A percentile compares a stretch with the other conserved stretches of the same genome.
phyloP scores from a whole-genome alignment of 2,329 filamentous ascomycete genomes.

The Penicillium hordei region DNA sequence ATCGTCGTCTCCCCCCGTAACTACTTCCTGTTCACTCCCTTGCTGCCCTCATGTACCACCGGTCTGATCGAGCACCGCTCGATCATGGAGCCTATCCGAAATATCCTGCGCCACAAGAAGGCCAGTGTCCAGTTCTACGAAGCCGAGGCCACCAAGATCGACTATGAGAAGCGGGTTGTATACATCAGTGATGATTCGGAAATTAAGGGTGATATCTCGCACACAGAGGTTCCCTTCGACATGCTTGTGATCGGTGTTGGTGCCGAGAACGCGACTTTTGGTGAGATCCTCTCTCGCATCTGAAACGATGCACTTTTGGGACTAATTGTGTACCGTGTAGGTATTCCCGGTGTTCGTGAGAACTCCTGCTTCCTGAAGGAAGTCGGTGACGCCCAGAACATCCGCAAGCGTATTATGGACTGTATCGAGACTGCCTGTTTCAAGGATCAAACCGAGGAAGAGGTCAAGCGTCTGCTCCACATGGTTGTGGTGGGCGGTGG shows the following conservation, averaged over 20 bases:
- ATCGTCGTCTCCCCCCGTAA: constrained; percentile 96
- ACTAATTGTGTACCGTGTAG: constrained; percentile 33
- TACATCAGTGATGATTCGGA: constrained; percentile 91
- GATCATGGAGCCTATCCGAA: constrained; percentile 98
- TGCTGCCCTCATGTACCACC: constrained; percentile 95
- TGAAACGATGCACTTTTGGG: constrained; percentile 11
- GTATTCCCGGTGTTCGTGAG: constrained; percentile 90
- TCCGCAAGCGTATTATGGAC: constrained; percentile 99
- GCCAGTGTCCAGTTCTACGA: constrained; percentile 95
- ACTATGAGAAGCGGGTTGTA: constrained; percentile 84
- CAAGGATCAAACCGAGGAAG: constrained; percentile 87
- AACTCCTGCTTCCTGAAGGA: constrained; percentile 98
- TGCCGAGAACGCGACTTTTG: constrained; percentile 97
- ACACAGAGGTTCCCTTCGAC: constrained; percentile 93
- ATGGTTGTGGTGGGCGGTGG: constrained; percentile 96
- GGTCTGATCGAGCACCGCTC: constrained; percentile 97
- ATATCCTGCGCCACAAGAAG: constrained; percentile 93
- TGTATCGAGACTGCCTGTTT: constrained; percentile 98
- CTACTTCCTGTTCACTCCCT: constrained; percentile 98
- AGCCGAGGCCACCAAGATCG: constrained; percentile 93
- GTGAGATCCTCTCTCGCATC: constrained; percentile 46
- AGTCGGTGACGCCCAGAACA: constrained; percentile 91
- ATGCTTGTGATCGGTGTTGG: constrained; percentile 98
- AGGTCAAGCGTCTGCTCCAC: constrained; percentile 90
- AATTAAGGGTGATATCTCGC: constrained; percentile 75